Conservation (phyloP, 208 protist species). For the Trypanosomatidae sp. region DNA sequence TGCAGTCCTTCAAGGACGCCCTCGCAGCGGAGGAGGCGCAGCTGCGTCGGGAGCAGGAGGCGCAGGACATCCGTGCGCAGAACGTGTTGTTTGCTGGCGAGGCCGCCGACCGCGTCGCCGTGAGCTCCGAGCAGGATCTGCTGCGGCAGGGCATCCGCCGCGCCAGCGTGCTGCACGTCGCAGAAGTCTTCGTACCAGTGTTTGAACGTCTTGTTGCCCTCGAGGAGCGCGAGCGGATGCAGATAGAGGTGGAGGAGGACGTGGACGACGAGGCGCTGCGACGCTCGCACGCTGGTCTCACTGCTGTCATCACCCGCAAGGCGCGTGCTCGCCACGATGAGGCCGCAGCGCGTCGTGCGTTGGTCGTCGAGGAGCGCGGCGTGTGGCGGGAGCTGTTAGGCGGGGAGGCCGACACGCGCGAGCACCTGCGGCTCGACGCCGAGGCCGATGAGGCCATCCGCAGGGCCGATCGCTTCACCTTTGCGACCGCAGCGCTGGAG, state of each 20-base stretch:
- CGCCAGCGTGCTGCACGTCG: slow-evolving; percentile 8
- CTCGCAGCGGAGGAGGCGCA: slow-evolving; percentile 34
- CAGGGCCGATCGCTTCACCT: too few species aligned
- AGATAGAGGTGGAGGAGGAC: slow-evolving; percentile 35
- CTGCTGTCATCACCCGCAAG: slow-evolving; percentile 12
- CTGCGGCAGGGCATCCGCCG: slow-evolving; percentile 8
- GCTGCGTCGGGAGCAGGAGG: slow-evolving; percentile 36
- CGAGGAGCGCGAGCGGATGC: slow-evolving; percentile 9
- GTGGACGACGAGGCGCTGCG: slow-evolving; percentile 8
- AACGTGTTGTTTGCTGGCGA: slow-evolving; percentile 29
- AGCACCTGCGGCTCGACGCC: too few species aligned
- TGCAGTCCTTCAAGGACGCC: slow-evolving; percentile 38
- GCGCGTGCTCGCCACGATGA: background rate
- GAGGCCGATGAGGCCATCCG: too few species aligned
- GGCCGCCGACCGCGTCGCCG: slow-evolving; percentile 27
- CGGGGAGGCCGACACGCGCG: too few species aligned
- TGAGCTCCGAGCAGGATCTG: slow-evolving; percentile 43
- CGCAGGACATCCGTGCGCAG: slow-evolving; percentile 25
- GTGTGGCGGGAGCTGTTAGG: too few species aligned
- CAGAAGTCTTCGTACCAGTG: slow-evolving; percentile 8
- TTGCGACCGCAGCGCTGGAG: too few species aligned
- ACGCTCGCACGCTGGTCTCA: background rate
- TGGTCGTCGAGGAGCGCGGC: too few species aligned
- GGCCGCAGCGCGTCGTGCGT: too few species aligned
- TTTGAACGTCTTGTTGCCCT: background rate